Base-by-base conservation (phyloP, 768 basidiomycete genomes). In the Postia placenta region DNA sequence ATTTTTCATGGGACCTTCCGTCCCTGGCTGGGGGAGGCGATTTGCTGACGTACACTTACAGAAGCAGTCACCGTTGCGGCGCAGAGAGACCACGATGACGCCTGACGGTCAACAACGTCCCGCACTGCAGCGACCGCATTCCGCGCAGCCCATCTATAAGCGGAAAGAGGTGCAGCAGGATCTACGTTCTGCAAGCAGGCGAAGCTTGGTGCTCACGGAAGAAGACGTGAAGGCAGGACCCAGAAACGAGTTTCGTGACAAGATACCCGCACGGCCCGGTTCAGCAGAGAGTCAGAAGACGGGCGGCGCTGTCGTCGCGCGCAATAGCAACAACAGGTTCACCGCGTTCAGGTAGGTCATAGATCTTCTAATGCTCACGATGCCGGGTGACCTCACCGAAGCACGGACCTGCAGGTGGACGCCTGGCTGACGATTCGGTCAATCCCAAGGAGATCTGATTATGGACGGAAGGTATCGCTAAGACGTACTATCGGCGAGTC, bases 81-180 rank as follows among this genome's bases (percentile, higher is more conserved):
- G 75, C 51, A 58, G 65, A 58, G 76, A 76, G 42, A 76, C 76
- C 3, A 75, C 74, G 26, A 59, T 75, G 50, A 77, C 72, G 17
- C 64, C 68, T 37, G 72, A 70, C 41, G 73, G 73, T 45, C 67
- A 67, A 49, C 71, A 73, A 38, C 51, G 53, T 14, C 59, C 57
- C 14, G 20, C 30, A 36, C 41, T 17, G 28, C 37, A 20, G 35
- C 47, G 44, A 42, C 52, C 52, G 24, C 46, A 51, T n/a, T 46
- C 46, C 41, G 55, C 53, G 37, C 51, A 48, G 45, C 50, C 49
- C 36, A 42, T 25, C 22, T 43, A 55, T 42, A 61, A 59, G 26
- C 42, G 47, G 38, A 46, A 40, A 28, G 39, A 50, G 22, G 9
- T 37, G 48, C 52, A 49, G 46, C 52, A 56, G 24, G 62, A 63